phyloP scores from a whole-genome alignment of 2,329 filamentous ascomycete genomes.

The Nigrospora oryzae region DNA sequence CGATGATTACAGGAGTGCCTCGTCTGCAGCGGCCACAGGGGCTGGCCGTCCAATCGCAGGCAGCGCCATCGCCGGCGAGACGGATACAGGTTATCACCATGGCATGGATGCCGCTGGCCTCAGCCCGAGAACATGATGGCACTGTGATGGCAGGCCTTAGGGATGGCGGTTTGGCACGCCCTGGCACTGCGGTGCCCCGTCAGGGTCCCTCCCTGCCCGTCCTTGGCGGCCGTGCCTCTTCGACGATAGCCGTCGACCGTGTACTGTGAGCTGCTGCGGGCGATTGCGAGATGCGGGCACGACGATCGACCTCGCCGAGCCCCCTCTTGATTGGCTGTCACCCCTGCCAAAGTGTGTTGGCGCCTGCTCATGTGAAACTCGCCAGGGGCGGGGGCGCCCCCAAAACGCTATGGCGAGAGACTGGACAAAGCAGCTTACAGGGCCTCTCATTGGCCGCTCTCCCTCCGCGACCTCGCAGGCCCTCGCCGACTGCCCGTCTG shows the following conservation, averaged over 20 bases:
- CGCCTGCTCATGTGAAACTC: conserved; percentile 8
- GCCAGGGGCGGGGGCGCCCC: neutral
- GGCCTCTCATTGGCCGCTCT: neutral
- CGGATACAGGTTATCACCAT: no score
- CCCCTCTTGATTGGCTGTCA: conserved; percentile 1
- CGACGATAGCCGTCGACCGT: neutral
- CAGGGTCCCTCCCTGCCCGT: no score
- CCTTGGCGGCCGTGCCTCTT: neutral
- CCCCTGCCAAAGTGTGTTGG: conserved; percentile 2
- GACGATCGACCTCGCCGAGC: neutral
- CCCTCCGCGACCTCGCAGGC: neutral
- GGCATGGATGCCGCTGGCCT: no score
- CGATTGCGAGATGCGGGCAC: neutral
- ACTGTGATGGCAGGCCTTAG: no score
- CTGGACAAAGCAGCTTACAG: neutral
- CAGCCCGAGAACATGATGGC: no score
- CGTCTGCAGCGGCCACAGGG: no score
- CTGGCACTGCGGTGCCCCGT: neutral
- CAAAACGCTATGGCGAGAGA: neutral
- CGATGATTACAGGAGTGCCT: no score
- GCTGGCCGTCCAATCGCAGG: no score
- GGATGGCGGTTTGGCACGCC: no score
- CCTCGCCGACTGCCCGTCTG: no score
- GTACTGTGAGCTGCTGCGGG: neutral
- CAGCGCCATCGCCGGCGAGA: no score